Percentiles rank a stretch among this genome's conserved stretches.
These are phyloP conservation scores for Trichothecium roseum DNA, from an alignment of 2,329 filamentous ascomycete species.

Conservation along the genomic window DNA sequence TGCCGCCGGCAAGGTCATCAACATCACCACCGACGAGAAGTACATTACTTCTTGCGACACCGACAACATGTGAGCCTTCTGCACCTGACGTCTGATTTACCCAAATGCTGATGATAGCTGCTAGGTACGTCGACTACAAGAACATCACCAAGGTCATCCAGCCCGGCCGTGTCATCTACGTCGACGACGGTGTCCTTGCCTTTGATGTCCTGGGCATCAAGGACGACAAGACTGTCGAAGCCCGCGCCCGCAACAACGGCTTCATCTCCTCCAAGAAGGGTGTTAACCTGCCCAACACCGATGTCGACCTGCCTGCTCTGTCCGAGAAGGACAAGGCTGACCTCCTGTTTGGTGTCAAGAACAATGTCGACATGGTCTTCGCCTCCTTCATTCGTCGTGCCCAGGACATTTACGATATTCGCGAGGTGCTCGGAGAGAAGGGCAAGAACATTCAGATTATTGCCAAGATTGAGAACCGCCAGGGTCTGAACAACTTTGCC, in stretches of 20 bases:
- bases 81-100: background rate
- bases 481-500: constrained; percentile 98
- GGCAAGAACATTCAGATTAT: constrained; percentile 98
- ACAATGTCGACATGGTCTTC: constrained; percentile 98
- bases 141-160: constrained; percentile 99
- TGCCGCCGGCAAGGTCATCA: constrained; percentile 71
- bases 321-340: constrained; percentile 98
- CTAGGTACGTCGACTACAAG: constrained; percentile 95
- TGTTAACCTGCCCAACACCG: constrained; percentile 97
- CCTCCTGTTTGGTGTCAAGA: constrained; percentile 92
- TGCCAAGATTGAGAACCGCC: constrained; percentile 99
- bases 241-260: constrained; percentile 88
- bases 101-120: background rate
- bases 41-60: constrained; percentile 78
- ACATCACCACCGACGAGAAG: constrained; percentile 93
- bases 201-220: constrained; percentile 86
- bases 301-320: constrained; percentile 92
- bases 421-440: constrained; percentile 78
- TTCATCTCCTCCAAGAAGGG: constrained; percentile 99
- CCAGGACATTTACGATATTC: constrained; percentile 88
- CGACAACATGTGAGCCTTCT: constrained; percentile 72
- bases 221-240: constrained; percentile 81
- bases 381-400: constrained; percentile 95
- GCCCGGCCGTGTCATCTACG: constrained; percentile 87
- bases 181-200: constrained; percentile 94